Evolutionary conservation across 345 rosid species (phyloP), one percentile per base, ranked within the genome.

Genomic region (Hypericum androsaemum): DNA sequence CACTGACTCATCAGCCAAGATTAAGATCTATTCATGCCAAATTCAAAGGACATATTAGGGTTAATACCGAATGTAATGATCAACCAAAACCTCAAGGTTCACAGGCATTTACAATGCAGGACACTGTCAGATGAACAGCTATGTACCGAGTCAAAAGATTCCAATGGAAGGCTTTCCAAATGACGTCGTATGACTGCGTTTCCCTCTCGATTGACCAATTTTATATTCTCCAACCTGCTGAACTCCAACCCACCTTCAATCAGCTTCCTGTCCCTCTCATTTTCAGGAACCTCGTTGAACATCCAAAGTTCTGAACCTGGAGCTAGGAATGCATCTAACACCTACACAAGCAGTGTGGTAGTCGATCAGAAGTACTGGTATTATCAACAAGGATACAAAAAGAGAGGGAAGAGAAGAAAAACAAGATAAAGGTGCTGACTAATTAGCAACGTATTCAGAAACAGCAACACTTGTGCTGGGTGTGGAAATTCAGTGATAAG

Each of bases 241-340:
- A 71, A 14, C 50, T 83, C 90, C 54, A 83, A 80, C 49, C 86
- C 84, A 60, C 90, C 90, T 55, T 80, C 90, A 65, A 61, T 62
- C 37, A 83, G 79, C 74, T 83, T 83, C 69, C 53, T 71, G 28
- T 80, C 84, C 74, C 90, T 80, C 49, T 80, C 90, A 12, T 47
- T 71, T 64, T 83, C 90, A 28, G 63, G 75, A 58, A 83, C 90
- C 17, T 83, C 84, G 59, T 83, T 83, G 77, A 83, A 83, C 90
- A 83, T 80, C 86, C 90, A 83, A n/a, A 78, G 90, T 72, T 83
- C 90, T 28, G 90, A 83, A 40, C 68, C 77, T 39, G 67, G 71
- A 57, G 90, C 86, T 43, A 83, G 67, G 60, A 68, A 76, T 16
- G 84, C 86, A 69, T 83, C 90, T 78, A 83, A 60, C 53, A 78